phyloP scores from a whole-genome alignment of 2,329 filamentous ascomycete species.

The Epichloe festucae region DNA sequence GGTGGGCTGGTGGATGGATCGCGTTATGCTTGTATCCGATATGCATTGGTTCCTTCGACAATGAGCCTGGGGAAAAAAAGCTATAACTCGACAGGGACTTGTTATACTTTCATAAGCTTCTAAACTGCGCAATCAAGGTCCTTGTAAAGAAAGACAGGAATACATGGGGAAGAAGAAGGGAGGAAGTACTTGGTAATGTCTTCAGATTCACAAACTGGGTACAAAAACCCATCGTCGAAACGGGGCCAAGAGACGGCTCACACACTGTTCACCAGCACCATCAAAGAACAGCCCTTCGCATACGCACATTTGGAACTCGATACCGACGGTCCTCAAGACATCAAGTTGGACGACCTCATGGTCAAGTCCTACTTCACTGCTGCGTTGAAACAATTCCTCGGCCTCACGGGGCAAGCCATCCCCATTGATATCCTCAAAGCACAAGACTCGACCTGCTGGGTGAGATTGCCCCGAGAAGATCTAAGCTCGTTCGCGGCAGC shows the following conservation, averaged over 20 bases:
- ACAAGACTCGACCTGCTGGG: conserved; percentile 42
- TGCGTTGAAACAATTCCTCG: conserved; percentile 57
- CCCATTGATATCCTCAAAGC: conserved; percentile 58
- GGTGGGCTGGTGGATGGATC: neutral
- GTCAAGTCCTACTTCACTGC: conserved; percentile 48
- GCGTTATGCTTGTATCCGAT: conserved; percentile 6
- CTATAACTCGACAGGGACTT: too few species aligned
- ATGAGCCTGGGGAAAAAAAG: neutral
- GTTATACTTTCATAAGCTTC: too few species aligned
- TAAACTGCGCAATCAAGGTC: too few species aligned
- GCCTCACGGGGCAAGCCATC: conserved; percentile 52
- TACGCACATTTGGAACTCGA: conserved; percentile 43
- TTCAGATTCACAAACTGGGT: neutral
- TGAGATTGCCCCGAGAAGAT: conserved; percentile 51
- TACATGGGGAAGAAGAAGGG: neutral
- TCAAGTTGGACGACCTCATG: conserved; percentile 46
- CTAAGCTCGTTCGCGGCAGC: conserved; percentile 48
- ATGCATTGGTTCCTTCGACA: neutral
- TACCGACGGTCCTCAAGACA: conserved; percentile 14
- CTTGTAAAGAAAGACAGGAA: neutral
- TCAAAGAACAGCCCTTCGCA: conserved; percentile 38
- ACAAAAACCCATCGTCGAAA: conserved; percentile 9
- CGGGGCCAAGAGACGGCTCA: conserved; percentile 26
- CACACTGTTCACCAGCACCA: conserved; percentile 37
- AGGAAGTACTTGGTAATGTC: neutral